phyloP scores from a whole-genome alignment of 129 eudicot species.

The Logfia minima region DNA sequence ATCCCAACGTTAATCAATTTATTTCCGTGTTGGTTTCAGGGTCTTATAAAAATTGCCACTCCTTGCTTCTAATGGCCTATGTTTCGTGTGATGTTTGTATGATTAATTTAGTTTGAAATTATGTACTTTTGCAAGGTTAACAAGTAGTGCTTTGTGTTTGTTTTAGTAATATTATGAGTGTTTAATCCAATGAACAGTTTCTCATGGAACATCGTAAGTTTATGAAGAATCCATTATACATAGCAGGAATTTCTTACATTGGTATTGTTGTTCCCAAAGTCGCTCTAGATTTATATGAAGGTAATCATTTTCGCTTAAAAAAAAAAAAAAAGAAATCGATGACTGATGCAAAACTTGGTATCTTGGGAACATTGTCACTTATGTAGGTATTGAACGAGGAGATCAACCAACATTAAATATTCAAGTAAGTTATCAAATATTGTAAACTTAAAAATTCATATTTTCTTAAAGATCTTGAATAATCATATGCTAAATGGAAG shows the following conservation, averaged over 20 bases:
- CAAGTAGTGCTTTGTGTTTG: neutral
- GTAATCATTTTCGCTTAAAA: neutral
- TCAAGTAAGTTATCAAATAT: slow-evolving; percentile 8
- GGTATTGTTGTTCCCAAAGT: slow-evolving; percentile 18
- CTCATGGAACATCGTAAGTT: slow-evolving; percentile 21
- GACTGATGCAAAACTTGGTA: neutral
- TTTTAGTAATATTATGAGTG: too few species aligned
- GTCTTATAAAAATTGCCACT: too few species aligned
- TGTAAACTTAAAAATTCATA: neutral
- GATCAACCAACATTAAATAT: slow-evolving; percentile 18
- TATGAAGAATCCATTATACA: slow-evolving; percentile 9
- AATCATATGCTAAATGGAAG: neutral
- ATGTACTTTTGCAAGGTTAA: neutral
- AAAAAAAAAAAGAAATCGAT: too few species aligned
- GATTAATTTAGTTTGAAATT: neutral
- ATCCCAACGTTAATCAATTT: too few species aligned
- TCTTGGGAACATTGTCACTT: neutral
- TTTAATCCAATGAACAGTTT: slow-evolving; percentile 5
- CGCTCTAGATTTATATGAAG: slow-evolving; percentile 17
- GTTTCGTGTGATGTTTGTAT: neutral
- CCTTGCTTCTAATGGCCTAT: too few species aligned
- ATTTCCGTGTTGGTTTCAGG: too few species aligned
- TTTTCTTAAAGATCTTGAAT: neutral
- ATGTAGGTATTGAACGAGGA: slow-evolving; percentile 16
- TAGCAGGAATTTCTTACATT: slow-evolving; percentile 19